These are phyloP conservation scores for Phytophthora crassamura DNA, from an alignment of 352 stramenopile genomes.

Conservation along the genomic window DNA sequence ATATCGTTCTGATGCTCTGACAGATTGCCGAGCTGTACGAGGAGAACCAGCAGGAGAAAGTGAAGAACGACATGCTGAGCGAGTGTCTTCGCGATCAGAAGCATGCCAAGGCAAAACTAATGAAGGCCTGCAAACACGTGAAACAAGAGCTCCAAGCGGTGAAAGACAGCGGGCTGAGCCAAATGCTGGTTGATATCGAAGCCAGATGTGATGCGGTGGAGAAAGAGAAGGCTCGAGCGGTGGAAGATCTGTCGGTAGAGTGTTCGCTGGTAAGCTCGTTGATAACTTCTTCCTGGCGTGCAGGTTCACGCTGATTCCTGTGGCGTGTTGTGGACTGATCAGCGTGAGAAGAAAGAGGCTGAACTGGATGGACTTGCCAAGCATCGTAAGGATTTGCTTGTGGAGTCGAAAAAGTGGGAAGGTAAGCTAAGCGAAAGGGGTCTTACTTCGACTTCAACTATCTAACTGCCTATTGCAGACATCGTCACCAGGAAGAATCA, in stretches of 20 bases:
- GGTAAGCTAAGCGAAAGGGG: constrained; percentile 15
- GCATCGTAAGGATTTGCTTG: constrained; percentile 31
- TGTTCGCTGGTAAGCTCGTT: constrained; percentile 41
- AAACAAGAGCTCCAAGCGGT: constrained; percentile 66
- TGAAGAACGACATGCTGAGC: constrained; percentile 71
- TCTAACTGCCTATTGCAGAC: constrained; percentile 30
- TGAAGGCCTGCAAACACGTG: constrained; percentile 75
- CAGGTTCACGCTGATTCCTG: not conserved
- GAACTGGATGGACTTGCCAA: constrained; percentile 20
- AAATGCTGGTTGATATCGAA: too few relatives aligned
- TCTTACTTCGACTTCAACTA: not conserved
- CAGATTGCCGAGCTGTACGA: constrained; percentile 73
- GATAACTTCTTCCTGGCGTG: not conserved
- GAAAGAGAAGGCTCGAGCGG: constrained; percentile 47
- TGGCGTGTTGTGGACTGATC: not conserved
- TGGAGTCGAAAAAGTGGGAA: constrained; percentile 39
- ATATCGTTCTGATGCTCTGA: not conserved
- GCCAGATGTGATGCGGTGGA: constrained; percentile 57
- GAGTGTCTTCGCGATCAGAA: constrained; percentile 78
- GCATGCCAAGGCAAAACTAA: constrained; percentile 66
- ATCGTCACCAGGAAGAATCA: constrained; percentile 47
- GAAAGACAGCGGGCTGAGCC: too few relatives aligned
- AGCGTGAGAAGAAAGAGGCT: constrained; percentile 33
- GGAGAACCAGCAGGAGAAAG: constrained; percentile 73
- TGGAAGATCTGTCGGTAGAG: constrained; percentile 45